Conservation (phyloP, 148 eudicot species). For the Rhododendron williamsianum region DNA sequence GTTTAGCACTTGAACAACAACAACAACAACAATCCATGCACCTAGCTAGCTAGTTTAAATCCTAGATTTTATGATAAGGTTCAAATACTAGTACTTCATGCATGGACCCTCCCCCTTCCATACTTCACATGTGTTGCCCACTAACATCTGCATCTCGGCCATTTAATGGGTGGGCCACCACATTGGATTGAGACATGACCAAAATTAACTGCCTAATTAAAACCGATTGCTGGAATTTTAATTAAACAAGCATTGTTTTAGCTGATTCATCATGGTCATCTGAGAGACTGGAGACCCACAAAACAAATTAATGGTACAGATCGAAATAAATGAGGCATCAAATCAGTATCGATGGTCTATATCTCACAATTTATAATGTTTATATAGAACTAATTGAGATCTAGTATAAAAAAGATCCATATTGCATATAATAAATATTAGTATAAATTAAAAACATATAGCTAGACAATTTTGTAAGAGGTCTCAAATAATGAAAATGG, state of each 20-base stretch:
- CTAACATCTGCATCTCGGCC: constrained; percentile 28
- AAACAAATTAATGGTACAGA: constrained; percentile 1
- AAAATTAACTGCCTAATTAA: background rate
- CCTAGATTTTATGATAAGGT: constrained; percentile 1
- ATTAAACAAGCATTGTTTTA: background rate
- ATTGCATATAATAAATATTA: too few relatives aligned
- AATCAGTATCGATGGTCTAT: background rate
- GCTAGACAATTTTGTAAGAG: too few relatives aligned
- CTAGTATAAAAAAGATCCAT: too few relatives aligned
- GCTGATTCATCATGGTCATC: background rate
- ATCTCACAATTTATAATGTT: too few relatives aligned
- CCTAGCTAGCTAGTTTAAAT: background rate
- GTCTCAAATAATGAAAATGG: too few relatives aligned
- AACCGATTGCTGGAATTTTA: background rate
- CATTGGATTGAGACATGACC: constrained; percentile 18
- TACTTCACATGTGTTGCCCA: constrained; percentile 42
- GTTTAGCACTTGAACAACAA: background rate
- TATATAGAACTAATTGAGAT: too few relatives aligned
- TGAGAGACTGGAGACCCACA: constrained; percentile 10
- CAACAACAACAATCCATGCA: background rate
- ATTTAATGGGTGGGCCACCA: constrained; percentile 32
- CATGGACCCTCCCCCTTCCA: constrained; percentile 26
- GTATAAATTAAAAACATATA: too few relatives aligned
- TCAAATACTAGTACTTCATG: background rate
- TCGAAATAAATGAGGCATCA: background rate